Conservation (phyloP, 768 basidiomycete genomes). For the Holtermanniella nyarrowii region DNA sequence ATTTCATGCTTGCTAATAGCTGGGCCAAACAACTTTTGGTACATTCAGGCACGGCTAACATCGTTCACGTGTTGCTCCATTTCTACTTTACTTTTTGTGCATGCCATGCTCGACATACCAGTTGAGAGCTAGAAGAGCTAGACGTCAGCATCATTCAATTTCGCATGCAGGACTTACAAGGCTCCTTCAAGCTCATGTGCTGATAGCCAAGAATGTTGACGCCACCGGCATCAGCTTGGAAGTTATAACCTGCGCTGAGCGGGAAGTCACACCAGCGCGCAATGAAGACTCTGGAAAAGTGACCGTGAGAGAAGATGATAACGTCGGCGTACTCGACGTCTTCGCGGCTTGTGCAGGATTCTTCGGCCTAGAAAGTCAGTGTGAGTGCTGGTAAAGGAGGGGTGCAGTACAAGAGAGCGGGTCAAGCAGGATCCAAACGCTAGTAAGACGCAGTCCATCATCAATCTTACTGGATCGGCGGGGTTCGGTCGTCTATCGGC, state of each 20-base stretch:
- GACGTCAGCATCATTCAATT: background rate
- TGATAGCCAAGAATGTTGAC: constrained; percentile 73
- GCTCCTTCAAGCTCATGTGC: constrained; percentile 66
- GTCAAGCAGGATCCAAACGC: too few species aligned
- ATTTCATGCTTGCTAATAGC: too few species aligned
- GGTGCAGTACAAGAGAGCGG: background rate
- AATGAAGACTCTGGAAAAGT: constrained; percentile 57
- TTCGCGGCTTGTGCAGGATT: constrained; percentile 14
- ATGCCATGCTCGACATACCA: constrained; percentile 37
- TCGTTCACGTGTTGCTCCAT: background rate
- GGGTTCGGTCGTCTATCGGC: too few species aligned
- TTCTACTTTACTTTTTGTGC: background rate
- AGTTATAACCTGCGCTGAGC: constrained; percentile 46
- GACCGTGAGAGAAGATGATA: constrained; percentile 75
- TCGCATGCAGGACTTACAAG: constrained; percentile 38
- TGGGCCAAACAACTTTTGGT: background rate
- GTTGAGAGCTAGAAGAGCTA: constrained; percentile 37
- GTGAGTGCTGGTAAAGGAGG: background rate
- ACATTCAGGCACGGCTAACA: too few species aligned
- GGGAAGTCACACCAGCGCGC: constrained; percentile 71
- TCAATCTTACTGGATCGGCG: background rate
- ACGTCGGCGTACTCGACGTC: constrained; percentile 49
- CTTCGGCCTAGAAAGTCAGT: constrained; percentile 16
- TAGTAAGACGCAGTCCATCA: background rate
- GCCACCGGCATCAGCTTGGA: constrained; percentile 75